Conservation (phyloP, 768 basidiomycete species). For the Terana coerulea region DNA sequence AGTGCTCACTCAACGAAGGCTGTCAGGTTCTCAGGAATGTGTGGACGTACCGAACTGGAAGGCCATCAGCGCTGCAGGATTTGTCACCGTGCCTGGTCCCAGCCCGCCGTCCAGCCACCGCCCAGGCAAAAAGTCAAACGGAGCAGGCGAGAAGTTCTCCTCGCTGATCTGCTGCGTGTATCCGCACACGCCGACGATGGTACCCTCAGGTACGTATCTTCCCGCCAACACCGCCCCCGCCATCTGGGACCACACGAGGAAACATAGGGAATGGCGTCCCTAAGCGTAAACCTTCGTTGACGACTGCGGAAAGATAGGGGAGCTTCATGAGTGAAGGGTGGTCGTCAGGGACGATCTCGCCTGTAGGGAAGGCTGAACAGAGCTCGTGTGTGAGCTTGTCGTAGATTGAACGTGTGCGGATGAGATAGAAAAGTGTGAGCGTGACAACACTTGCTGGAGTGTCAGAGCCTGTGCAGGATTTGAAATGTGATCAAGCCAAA, state of each 20-base stretch:
- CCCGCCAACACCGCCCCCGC: conserved; percentile 28
- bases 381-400: neutral
- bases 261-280: conserved; percentile 25
- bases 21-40: neutral
- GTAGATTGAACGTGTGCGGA: neutral
- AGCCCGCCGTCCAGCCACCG: conserved; percentile 12
- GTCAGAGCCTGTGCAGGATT: no score
- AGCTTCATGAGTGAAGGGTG: neutral
- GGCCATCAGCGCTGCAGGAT: conserved; percentile 9
- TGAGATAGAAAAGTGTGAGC: neutral
- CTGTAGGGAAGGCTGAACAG: neutral
- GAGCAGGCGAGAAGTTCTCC: conserved; percentile 30
- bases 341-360: neutral
- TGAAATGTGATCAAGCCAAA: no score
- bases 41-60: conserved; percentile 17
- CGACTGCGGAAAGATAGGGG: conserved; percentile 18
- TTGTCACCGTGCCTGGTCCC: neutral
- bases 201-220: conserved; percentile 26
- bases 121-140: conserved; percentile 11
- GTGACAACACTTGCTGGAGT: no score
- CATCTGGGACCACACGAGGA: conserved; percentile 26
- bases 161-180: conserved; percentile 25
- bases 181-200: conserved; percentile 26
- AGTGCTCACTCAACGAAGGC: neutral
- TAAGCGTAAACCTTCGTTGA: conserved; percentile 31